These are phyloP conservation scores for Penicillium mononematosum DNA, from an alignment of 495 filamentous ascomycete species.

Conservation along the genomic window DNA sequence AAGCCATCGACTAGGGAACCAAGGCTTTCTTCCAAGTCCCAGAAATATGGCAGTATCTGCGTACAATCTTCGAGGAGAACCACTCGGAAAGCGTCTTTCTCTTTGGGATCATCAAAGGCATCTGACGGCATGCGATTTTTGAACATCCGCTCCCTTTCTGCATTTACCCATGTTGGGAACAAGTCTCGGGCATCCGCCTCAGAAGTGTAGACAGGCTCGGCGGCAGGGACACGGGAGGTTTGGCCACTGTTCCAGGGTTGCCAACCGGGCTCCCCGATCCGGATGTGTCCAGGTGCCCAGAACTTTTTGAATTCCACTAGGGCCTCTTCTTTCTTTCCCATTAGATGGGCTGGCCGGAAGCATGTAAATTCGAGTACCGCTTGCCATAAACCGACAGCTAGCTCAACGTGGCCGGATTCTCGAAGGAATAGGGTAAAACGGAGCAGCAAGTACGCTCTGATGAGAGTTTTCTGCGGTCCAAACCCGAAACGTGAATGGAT, in stretches of 20 bases:
- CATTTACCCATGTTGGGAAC: slow-evolving; percentile 58
- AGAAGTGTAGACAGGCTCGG: neutral
- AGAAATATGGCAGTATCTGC: slow-evolving; percentile 39
- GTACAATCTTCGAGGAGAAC: slow-evolving; percentile 48
- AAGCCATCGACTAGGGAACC: slow-evolving; percentile 62
- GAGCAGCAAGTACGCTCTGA: slow-evolving; percentile 71
- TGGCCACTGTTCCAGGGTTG: slow-evolving; percentile 61
- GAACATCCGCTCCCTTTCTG: slow-evolving; percentile 53
- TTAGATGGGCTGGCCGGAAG: slow-evolving; percentile 44
- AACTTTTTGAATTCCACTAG: slow-evolving; percentile 63
- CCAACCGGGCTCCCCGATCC: slow-evolving; percentile 72
- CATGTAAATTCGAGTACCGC: slow-evolving; percentile 73
- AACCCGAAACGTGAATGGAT: slow-evolving; percentile 39
- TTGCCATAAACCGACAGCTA: slow-evolving; percentile 80
- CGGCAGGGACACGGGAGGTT: neutral
- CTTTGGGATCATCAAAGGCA: slow-evolving; percentile 59
- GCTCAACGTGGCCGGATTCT: slow-evolving; percentile 79
- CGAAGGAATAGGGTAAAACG: slow-evolving; percentile 69
- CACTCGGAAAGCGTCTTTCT: slow-evolving; percentile 76
- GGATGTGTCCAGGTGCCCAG: slow-evolving; percentile 83
- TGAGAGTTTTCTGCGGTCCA: slow-evolving; percentile 31
- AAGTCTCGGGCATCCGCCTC: slow-evolving; percentile 24
- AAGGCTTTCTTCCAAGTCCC: slow-evolving; percentile 67
- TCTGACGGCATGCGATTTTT: slow-evolving; percentile 59
- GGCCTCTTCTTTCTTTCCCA: slow-evolving; percentile 13